Base-by-base conservation (phyloP, 1,284 basidiomycete genomes). In the Agaricales sp. region DNA sequence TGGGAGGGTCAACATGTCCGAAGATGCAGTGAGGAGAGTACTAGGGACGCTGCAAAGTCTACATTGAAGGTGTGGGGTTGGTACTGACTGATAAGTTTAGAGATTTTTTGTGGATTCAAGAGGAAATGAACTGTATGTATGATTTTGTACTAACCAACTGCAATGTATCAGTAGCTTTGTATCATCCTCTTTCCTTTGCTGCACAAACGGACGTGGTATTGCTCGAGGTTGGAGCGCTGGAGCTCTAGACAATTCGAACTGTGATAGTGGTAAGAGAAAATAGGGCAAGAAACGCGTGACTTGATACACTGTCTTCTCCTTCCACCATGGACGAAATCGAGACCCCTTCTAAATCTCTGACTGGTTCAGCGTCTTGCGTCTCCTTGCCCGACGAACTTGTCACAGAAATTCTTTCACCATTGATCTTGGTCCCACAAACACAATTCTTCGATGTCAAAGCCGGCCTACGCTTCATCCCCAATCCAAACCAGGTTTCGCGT, bases 11-110 rank as follows among this genome's bases (percentile, higher is more conserved):
- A 69, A 66, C 14, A 57, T 74, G 51, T 58, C 71, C 1, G 59
- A 66, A 6, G 64, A 70, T 11, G 67, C 74, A 50, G 61, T 81
- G 26, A 69, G 70, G 48, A 68, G 68, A 52, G 63, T 76, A 25
- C 59, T 87, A 54, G 81, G 78, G 61, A 75, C 71, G 55, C 64
- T 81, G 58, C 82, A 80, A 59, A 74, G 72, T 54, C 66, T 83
- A 61, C 84, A 87, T 67, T 87, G n/a, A n/a, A n/a, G 11, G 30
- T 11, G 30, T 35, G 30, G 30, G n/a, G n/a, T n/a, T n/a, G n/a
- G n/a, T n/a, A n/a, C n/a, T n/a, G n/a, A n/a, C n/a, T n/a, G n/a
- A n/a, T n/a, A n/a, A n/a, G n/a, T n/a, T n/a, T n/a, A n/a, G n/a
- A n/a, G n/a, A n/a, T n/a, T n/a, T n/a, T n/a, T n/a, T n/a, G n/a